phyloP scores from a whole-genome alignment of 2,329 filamentous ascomycete species.

The Cladosporium sp. region DNA sequence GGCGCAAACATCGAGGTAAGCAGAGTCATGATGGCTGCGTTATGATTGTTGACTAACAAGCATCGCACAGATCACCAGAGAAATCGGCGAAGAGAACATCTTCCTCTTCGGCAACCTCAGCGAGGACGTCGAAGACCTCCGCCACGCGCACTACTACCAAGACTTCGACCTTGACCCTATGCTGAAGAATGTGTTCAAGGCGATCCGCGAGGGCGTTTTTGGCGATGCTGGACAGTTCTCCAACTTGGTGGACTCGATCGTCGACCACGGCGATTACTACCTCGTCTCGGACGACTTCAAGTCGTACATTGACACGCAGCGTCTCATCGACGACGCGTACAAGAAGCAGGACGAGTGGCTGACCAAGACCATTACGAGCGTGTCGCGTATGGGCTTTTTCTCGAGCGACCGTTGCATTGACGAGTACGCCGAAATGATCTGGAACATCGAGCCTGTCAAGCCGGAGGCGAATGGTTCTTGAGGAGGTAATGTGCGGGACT shows the following conservation, averaged over 20 bases:
- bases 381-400: conserved; percentile 96
- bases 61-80: conserved; percentile 74
- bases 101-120: conserved; percentile 97
- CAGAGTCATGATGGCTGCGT: not conserved
- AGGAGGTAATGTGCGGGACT: not conserved
- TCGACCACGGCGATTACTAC: conserved; percentile 95
- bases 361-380: conserved; percentile 82
- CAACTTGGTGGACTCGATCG: conserved; percentile 80
- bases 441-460: conserved; percentile 84
- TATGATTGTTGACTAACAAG: not conserved
- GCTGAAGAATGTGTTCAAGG: conserved; percentile 77
- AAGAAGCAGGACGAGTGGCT: conserved; percentile 91
- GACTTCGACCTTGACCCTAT: conserved; percentile 74
- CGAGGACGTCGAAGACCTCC: conserved; percentile 94
- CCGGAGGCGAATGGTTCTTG: conserved; percentile 17
- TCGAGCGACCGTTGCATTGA: conserved; percentile 92
- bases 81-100: conserved; percentile 95
- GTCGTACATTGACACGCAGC: conserved; percentile 88
- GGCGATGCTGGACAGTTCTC: conserved; percentile 76
- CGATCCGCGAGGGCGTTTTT: conserved; percentile 78
- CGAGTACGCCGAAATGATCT: conserved; percentile 95
- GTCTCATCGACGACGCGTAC: conserved; percentile 88
- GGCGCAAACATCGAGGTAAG: conserved; percentile 79
- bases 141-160: conserved; percentile 84
- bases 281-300: conserved; percentile 97